phyloP scores from a whole-genome alignment of 2,329 filamentous ascomycete genomes.

The Sporothrix luriei region DNA sequence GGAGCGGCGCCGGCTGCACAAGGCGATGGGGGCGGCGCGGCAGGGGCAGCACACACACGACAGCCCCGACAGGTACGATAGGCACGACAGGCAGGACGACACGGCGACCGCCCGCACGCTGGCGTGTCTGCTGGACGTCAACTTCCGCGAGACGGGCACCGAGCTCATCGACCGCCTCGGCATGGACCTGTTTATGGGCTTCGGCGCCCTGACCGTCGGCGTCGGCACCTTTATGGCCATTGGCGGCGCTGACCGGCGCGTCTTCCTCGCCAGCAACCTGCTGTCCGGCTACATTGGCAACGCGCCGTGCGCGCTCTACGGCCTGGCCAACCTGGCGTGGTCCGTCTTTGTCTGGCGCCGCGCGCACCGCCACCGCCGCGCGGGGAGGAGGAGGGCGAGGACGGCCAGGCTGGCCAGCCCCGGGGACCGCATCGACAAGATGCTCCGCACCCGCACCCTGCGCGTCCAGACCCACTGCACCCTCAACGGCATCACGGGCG shows the following conservation, averaged over 20 bases:
- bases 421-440: not conserved
- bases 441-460: not conserved
- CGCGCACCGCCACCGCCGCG: not conserved
- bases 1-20: not conserved
- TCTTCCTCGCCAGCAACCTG: not conserved
- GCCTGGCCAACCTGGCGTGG: not conserved
- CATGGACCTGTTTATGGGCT: not conserved
- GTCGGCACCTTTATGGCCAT: not conserved
- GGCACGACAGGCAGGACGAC: not conserved
- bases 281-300: not conserved
- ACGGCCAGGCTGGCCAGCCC: not conserved
- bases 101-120: not conserved
- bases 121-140: not conserved
- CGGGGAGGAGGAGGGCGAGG: not conserved
- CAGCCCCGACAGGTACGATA: too few relatives aligned
- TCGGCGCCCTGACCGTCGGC: not conserved
- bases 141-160: not conserved
- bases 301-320: not conserved
- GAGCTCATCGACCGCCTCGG: conserved; percentile 2
- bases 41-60: too few relatives aligned
- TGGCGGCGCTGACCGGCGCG: not conserved
- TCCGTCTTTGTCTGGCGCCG: not conserved
- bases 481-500: not conserved
- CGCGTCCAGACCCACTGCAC: not conserved
- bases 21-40: not conserved